Evolutionary conservation across 2,329 filamentous ascomycete genomes (phyloP), one percentile per base, ranked within the genome.

Genomic region (Tolypocladium tundrense): DNA sequence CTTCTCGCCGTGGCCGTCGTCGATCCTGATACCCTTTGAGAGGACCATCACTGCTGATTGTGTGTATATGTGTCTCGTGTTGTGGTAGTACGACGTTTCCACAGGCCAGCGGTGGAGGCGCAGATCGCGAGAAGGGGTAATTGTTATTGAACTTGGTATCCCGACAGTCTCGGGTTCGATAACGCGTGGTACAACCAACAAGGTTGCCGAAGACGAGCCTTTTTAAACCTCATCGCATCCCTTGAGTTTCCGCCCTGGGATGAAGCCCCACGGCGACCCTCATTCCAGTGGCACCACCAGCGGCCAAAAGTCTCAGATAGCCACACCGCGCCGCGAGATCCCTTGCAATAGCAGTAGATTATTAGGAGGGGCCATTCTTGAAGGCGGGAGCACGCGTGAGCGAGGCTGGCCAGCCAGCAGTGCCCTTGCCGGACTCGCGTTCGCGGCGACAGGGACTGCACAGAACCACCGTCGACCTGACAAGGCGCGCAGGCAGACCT

Each of bases 1-100:
- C 13, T 66, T 68, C 3, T 67, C 69, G 1, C 70, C 72, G 1
- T 72, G 70, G 1, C 75, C 74, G 2, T 73, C 73, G 1, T 77
- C 77, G 3, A 61, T 56, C 41, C 41, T 58, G 43, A 60, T 57
- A n/a, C 54, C 45, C 21, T 40, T 50, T 10, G 45, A 45, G 33
- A 40, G 42, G 31, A 50, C n/a, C 41, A 33, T 48, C 19, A 4
- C 24, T 27, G 33, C 3, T 4, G 11, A 39, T 50, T 19, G 39
- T 55, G 37, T 8, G 40, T n/a, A 24, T n/a, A 48, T 16, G 45
- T 48, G 21, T 6, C 13, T 45, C 13, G 24, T 31, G 43, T 31
- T 31, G 43, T 14, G 35, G 5, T 48, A 8, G 27, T 3, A 21
- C 50, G 8, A n/a, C 37, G 37, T n/a, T 53, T 40, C n/a, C 35